Conservation (phyloP, 2,329 filamentous ascomycete genomes). For the Trichoderma sp. region DNA sequence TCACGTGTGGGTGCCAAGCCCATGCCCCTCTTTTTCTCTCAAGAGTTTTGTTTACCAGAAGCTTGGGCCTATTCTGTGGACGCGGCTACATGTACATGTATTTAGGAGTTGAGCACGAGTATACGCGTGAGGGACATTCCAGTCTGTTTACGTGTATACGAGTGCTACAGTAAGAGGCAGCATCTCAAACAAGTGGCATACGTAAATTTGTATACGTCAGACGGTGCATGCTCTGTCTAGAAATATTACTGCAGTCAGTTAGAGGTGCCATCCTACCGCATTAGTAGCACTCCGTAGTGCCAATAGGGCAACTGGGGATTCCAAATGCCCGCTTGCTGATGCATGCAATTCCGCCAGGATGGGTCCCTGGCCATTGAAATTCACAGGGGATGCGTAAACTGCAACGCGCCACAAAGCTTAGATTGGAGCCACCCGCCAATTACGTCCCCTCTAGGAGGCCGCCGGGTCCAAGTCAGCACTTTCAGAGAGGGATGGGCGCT, state of each 20-base stretch:
- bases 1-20: conserved; percentile 13
- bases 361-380: neutral
- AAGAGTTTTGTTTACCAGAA: neutral
- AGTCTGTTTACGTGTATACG: neutral
- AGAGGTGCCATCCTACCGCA: too few species aligned
- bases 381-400: conserved; percentile 19
- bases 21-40: conserved; percentile 8
- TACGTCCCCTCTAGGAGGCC: conserved; percentile 18
- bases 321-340: neutral
- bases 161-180: neutral
- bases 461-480: conserved; percentile 15
- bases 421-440: conserved; percentile 15
- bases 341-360: neutral
- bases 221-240: neutral
- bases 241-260: neutral
- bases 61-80: neutral
- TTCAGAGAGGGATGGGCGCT: conserved; percentile 15
- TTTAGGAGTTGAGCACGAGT: neutral
- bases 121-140: conserved; percentile 3
- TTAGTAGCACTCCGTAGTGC: neutral
- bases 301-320: neutral
- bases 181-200: neutral
- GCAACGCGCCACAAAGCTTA: conserved; percentile 26
- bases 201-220: neutral
- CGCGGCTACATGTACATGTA: neutral